phyloP scores from a whole-genome alignment of 2,329 filamentous ascomycete species.

The Dryadomyces quercivorus region DNA sequence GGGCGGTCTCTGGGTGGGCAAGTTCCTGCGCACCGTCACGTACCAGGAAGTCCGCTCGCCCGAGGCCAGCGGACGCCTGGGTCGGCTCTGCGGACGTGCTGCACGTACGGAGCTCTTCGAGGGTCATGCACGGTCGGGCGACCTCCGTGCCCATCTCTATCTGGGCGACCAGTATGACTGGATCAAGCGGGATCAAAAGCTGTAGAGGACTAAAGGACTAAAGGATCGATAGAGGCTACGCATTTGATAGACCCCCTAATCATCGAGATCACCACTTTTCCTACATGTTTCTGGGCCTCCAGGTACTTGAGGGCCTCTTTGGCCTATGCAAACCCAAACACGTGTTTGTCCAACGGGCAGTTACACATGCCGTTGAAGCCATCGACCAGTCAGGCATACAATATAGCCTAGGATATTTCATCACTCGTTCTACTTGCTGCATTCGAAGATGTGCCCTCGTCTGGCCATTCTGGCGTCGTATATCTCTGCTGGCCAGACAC shows the following conservation, averaged over 20 bases:
- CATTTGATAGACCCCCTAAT: not conserved
- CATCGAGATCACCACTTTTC: conserved; percentile 36
- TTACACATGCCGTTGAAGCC: too few species aligned
- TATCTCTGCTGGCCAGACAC: not conserved
- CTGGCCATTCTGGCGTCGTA: not conserved
- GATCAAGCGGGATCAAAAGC: conserved; percentile 19
- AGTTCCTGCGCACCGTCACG: conserved; percentile 37
- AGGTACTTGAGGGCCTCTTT: conserved; percentile 40
- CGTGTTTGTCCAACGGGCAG: conserved; percentile 23
- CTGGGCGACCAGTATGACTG: conserved; percentile 29
- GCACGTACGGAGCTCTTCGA: conserved; percentile 39
- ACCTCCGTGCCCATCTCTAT: conserved; percentile 30
- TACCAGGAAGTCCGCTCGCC: conserved; percentile 35
- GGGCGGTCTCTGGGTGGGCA: conserved; percentile 42
- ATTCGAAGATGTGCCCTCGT: not conserved
- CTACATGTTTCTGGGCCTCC: conserved; percentile 42
- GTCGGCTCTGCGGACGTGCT: conserved; percentile 33
- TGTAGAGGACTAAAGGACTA: too few species aligned
- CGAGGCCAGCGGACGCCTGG: conserved; percentile 33
- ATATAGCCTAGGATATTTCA: not conserved
- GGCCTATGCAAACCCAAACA: conserved; percentile 25
- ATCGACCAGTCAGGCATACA: too few species aligned
- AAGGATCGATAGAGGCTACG: not conserved
- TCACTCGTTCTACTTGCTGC: not conserved
- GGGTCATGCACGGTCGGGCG: conserved; percentile 38